Base-by-base conservation (phyloP, 352 stramenopile species). In the Phytophthora crassamura region DNA sequence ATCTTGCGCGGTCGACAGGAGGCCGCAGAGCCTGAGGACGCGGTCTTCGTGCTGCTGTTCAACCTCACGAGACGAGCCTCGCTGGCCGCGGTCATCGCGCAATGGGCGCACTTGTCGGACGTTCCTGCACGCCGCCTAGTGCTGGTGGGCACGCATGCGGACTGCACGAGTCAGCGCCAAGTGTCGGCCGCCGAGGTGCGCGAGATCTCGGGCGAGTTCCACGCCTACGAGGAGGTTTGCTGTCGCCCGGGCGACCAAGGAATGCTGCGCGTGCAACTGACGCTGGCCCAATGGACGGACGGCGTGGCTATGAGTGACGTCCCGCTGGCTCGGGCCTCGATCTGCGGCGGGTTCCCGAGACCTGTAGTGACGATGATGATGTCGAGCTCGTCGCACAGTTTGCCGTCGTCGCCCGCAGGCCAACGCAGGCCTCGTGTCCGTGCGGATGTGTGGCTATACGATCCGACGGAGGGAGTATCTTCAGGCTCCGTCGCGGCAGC, bases 361-460 rank as follows among this genome's bases (percentile, higher is more conserved):
- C 41, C 59, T 3, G 56, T 73, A 10, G 65, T 69, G 36, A 67
- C 60, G 28, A 70, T 75, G 59, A 61, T 71, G 53, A 61, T 67
- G 55, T 22, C 61, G 2, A 66, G 20, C 40, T 46, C 66, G 9
- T 72, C 70, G 25, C 57, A 55, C 48, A 75, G 52, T 54, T 62
- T 73, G 22, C 61, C 61, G 20, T 49, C 47, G 33, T 72, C 72
- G 12, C 63, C 67, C 34, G 39, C 60, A 57, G 41, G 59, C 1
- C 64, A 61, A 35, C 74, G 46, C 35, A 67, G 58, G 32, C 61
- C 67, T 16, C 67, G 65, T 48, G 61, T 80, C 10, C 84, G 49
- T 15, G 71, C 73, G 22, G 84, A 77, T 56, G 67, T 89, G 34
- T 89, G 79, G 82, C 68, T 91, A 2, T 91, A 88, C 53, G 81